Conservation (phyloP, 2,329 filamentous ascomycete species). For the Diaporthe australafricana region DNA sequence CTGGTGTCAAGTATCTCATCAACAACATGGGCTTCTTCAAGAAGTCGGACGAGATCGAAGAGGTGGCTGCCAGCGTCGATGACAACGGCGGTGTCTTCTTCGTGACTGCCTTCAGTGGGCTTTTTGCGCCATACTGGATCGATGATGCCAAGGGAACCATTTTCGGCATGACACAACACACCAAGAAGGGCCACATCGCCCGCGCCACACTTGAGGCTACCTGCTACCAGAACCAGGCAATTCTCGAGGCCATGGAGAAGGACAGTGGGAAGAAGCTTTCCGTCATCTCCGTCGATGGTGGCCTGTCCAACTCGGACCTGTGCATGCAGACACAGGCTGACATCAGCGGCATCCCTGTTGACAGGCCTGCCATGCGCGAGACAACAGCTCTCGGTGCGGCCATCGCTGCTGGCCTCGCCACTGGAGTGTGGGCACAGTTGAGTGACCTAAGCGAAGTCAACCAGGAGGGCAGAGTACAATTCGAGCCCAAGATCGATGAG, state of each 20-base stretch:
- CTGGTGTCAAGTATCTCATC: conserved; percentile 80
- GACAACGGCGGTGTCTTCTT: conserved; percentile 89
- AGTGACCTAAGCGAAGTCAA: conserved; percentile 81
- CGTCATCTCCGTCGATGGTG: conserved; percentile 85
- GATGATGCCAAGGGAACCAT: conserved; percentile 91
- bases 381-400: conserved; percentile 90
- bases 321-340: conserved; percentile 95
- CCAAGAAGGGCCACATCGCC: conserved; percentile 86
- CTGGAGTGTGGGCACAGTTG: conserved; percentile 81
- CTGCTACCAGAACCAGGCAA: conserved; percentile 93
- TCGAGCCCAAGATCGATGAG: conserved; percentile 72
- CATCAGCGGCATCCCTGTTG: conserved; percentile 83
- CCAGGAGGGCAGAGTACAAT: conserved; percentile 74
- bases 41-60: conserved; percentile 60
- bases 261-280: conserved; percentile 82
- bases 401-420: conserved; percentile 88
- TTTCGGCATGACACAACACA: conserved; percentile 88
- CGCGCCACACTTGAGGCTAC: conserved; percentile 91
- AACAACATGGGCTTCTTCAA: conserved; percentile 73
- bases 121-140: conserved; percentile 96
- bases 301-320: conserved; percentile 88
- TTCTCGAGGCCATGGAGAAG: conserved; percentile 90
- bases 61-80: conserved; percentile 62
- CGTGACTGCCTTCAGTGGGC: conserved; percentile 89
- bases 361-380: conserved; percentile 89